These are phyloP conservation scores for Rhynchosporium graminicola DNA, from an alignment of 2,329 filamentous ascomycete genomes.

Conservation along the genomic window DNA sequence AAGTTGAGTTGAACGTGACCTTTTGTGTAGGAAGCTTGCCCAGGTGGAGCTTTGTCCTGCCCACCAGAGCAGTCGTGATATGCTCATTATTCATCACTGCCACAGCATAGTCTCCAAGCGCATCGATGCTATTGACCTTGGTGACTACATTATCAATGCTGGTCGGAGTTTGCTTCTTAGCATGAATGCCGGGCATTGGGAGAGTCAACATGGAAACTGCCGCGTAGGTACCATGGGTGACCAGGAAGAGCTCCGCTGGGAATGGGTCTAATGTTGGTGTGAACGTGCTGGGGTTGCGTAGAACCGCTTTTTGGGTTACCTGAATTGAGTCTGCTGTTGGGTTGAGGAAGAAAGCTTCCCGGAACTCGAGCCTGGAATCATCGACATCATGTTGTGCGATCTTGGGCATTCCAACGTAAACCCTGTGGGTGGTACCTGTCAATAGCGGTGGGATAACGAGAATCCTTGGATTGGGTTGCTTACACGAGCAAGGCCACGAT, in stretches of 20 bases:
- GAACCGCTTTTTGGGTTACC: constrained; percentile 49
- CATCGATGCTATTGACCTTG: constrained; percentile 45
- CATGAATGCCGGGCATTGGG: constrained; percentile 39
- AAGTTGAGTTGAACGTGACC: constrained; percentile 56
- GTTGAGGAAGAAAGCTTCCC: constrained; percentile 50
- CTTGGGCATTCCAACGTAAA: constrained; percentile 60
- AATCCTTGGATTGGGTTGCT: constrained; percentile 36
- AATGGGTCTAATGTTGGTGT: constrained; percentile 57
- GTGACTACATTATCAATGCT: constrained; percentile 49
- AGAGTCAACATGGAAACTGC: constrained; percentile 35
- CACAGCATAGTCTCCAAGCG: constrained; percentile 52
- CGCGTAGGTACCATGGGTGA: constrained; percentile 40
- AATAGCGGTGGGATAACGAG: neutral
- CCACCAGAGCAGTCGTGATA: constrained; percentile 51
- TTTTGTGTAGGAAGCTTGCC: constrained; percentile 50
- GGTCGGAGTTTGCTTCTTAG: constrained; percentile 40
- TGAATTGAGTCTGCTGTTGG: constrained; percentile 51
- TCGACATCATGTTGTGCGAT: constrained; percentile 58
- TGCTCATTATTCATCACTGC: constrained; percentile 51
- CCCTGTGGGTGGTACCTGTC: constrained; percentile 39
- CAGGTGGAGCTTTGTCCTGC: constrained; percentile 53
- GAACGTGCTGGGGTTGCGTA: constrained; percentile 50
- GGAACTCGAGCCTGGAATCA: constrained; percentile 52
- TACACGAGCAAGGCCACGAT: constrained; percentile 58
- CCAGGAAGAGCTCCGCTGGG: constrained; percentile 51